Base-by-base conservation (phyloP, 208 protist genomes). In the Wallacemonas sp. region DNA sequence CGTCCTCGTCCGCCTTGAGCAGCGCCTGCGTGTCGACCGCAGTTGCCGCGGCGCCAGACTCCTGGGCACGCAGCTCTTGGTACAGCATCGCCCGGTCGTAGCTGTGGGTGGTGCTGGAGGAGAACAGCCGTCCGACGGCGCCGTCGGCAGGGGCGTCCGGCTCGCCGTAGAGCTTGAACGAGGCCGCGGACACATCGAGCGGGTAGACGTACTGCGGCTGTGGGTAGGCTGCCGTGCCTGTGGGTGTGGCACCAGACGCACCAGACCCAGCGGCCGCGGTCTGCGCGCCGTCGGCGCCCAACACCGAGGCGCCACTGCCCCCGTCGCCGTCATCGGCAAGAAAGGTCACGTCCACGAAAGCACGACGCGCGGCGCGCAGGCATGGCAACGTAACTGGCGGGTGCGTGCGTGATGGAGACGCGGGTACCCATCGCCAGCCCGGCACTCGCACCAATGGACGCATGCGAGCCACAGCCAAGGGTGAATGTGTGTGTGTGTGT, bases 131-230 rank as follows among this genome's bases (percentile, higher is more conserved):
- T 41, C 76, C 75, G 26, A 44, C 60, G 48, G 81, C 73, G 10
- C 62, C 79, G 48, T 76, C 63, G 37, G 42, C 67, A 24, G 59
- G 74, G 9, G 32, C 53, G 17, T 58, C 55, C 24, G 75, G 50
- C 77, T 89, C 87, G 44, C 79, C 80, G 64, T 85, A 85, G 33
- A 93, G 66, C 27, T 73, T 78, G 37, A 88, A 79, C 4, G 75
- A 50, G 1, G 61, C 17, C 27, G 34, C 29, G n/a, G 33, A 24
- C 24, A 61, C 55, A 58, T 87, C 76, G 1, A 83, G 62, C 19
- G 76, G 81, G 66, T 87, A 75, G 13, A 57, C 55, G 71, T 87
- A 87, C 8, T 54, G 55, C 2, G 61, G 39, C 24, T 42, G 66
- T 6, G 26, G 39, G 29, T 39, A 30, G 9, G 52, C 57, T 0